Conservation (phyloP, 805 yeast genomes). For the Lipomyces sp. region DNA sequence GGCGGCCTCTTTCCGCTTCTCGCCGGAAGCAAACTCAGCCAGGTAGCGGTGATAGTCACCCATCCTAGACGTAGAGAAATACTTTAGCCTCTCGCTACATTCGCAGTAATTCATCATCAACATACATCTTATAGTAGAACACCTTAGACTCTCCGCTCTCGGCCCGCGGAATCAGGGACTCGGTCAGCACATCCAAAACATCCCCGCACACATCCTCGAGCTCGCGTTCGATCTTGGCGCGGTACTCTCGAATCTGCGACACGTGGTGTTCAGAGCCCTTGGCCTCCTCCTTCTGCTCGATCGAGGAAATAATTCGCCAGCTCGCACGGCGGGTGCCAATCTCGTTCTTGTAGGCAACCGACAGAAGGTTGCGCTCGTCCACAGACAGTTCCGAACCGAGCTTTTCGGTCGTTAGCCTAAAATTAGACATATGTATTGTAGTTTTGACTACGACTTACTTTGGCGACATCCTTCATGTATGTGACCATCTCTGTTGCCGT, state of each 20-base stretch:
- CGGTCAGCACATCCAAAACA: conserved; percentile 82
- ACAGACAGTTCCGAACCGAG: conserved; percentile 77
- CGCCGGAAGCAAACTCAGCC: conserved; percentile 95
- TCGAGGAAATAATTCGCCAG: conserved; percentile 98
- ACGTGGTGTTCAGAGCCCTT: conserved; percentile 90
- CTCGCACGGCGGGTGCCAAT: conserved; percentile 99
- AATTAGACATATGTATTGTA: neutral
- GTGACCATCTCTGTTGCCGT: conserved; percentile 83
- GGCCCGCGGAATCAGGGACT: conserved; percentile 91
- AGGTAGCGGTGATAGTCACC: conserved; percentile 99
- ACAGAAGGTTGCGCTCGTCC: conserved; percentile 95
- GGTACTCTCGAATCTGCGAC: conserved; percentile 87
- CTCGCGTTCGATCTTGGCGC: conserved; percentile 93
- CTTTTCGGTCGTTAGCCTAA: conserved; percentile 5
- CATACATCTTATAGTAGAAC: conserved; percentile 90
- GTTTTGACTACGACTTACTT: conserved; percentile 11
- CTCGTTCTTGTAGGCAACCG: conserved; percentile 98
- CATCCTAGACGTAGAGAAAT: conserved; percentile 49
- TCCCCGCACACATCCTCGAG: conserved; percentile 95
- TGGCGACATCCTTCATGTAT: conserved; percentile 84
- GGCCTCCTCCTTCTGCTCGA: conserved; percentile 98
- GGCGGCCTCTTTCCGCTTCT: conserved; percentile 93
- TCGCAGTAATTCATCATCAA: neutral
- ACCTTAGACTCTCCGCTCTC: conserved; percentile 98
- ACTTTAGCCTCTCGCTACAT: too few relatives aligned